These are phyloP conservation scores for Chaetomiaceae sp. DNA, from an alignment of 2,329 filamentous ascomycete genomes.

Conservation along the genomic window DNA sequence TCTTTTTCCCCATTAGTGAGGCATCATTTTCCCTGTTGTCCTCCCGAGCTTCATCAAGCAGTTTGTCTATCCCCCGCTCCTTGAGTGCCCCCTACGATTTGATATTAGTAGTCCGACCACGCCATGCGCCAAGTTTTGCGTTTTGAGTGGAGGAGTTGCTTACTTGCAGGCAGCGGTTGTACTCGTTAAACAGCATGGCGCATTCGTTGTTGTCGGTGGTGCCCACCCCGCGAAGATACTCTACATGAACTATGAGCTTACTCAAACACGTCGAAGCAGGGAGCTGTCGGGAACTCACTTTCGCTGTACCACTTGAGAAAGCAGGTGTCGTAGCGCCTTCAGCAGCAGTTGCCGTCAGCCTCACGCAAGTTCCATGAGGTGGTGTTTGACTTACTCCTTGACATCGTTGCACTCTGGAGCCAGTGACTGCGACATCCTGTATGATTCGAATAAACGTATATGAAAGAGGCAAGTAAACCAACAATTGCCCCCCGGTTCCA, in stretches of 20 bases:
- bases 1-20: conserved; percentile 49
- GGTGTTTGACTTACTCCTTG: conserved; percentile 69
- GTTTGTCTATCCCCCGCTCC: conserved; percentile 84
- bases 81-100: conserved; percentile 70
- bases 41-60: conserved; percentile 85
- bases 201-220: conserved; percentile 76
- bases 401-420: conserved; percentile 92
- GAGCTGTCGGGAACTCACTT: conserved; percentile 52
- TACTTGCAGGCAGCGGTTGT: conserved; percentile 81
- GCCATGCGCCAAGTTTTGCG: not conserved
- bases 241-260: conserved; percentile 42
- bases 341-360: not conserved
- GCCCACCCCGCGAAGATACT: conserved; percentile 83
- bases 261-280: not conserved
- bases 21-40: conserved; percentile 85
- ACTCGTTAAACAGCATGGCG: conserved; percentile 77
- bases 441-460: no score
- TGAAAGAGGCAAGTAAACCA: no score
- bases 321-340: conserved; percentile 89
- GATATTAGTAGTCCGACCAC: not conserved
- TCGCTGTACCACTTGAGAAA: conserved; percentile 99
- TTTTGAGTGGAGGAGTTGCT: conserved; percentile 30
- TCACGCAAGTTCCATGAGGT: not conserved
- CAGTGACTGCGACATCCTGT: conserved; percentile 82
- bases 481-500: no score